Conservation (phyloP, 495 filamentous ascomycete species). For the Talaromyces nanjingensis region DNA sequence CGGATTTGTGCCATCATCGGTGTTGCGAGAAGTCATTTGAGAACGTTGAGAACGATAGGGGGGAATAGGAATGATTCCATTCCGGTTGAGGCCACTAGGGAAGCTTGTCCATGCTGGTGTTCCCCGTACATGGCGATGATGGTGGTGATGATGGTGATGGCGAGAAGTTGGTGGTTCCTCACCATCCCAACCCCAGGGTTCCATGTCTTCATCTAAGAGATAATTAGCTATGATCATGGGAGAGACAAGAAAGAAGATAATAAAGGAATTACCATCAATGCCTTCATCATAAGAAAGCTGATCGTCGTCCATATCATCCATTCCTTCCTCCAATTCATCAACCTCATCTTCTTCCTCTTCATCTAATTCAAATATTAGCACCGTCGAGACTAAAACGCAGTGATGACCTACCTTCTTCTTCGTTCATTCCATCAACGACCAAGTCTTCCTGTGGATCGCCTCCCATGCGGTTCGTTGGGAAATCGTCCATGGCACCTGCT, state of each 20-base stretch:
- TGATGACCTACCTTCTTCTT: conserved; percentile 57
- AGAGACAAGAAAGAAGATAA: neutral
- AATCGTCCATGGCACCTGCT: conserved; percentile 29
- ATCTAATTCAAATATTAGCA: conserved; percentile 9
- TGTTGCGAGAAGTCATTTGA: conserved; percentile 39
- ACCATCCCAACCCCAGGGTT: conserved; percentile 52
- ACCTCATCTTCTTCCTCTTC: conserved; percentile 45
- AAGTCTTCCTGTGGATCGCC: conserved; percentile 39
- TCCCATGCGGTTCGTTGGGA: conserved; percentile 29
- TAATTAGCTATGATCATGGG: conserved; percentile 9
- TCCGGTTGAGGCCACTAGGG: conserved; percentile 31
- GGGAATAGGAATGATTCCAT: conserved; percentile 39
- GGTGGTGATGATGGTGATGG: conserved; percentile 35
- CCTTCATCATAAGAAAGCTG: conserved; percentile 35
- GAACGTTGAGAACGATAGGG: conserved; percentile 49
- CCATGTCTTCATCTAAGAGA: conserved; percentile 42
- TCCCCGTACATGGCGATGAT: conserved; percentile 40
- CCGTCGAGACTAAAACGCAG: conserved; percentile 9
- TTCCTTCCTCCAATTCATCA: conserved; percentile 42
- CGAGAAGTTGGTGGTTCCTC: conserved; percentile 39
- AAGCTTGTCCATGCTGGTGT: conserved; percentile 36
- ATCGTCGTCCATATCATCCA: conserved; percentile 43
- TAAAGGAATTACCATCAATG: conserved; percentile 28
- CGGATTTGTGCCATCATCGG: conserved; percentile 78
- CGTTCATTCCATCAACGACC: conserved; percentile 65